Percentiles rank a stretch among this genome's conserved stretches.
phyloP scores from a whole-genome alignment of 2,329 filamentous ascomycete genomes.

The Pseudodiploospora longispora region DNA sequence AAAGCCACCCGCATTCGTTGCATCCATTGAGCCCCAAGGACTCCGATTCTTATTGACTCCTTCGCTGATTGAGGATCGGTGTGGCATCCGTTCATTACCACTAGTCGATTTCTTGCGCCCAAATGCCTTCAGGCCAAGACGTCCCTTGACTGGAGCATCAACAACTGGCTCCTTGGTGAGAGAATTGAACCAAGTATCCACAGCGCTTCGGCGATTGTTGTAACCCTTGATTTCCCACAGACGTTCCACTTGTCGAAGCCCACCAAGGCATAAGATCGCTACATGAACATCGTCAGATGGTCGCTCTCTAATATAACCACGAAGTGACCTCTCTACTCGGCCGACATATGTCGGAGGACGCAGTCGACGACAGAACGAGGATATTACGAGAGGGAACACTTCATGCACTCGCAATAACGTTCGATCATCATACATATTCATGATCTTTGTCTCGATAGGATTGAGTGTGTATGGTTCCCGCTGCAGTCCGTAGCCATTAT shows the following conservation, averaged over 20 bases:
- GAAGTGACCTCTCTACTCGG: slow-evolving; percentile 51
- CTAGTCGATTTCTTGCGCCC: slow-evolving; percentile 49
- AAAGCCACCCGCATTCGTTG: slow-evolving; percentile 17
- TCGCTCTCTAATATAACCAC: slow-evolving; percentile 55
- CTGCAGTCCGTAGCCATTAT: slow-evolving; percentile 42
- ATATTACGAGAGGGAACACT: slow-evolving; percentile 55
- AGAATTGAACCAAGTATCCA: slow-evolving; percentile 51
- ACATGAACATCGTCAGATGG: slow-evolving; percentile 55
- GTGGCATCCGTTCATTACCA: slow-evolving; percentile 13
- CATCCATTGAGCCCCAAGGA: slow-evolving; percentile 22
- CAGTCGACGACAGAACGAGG: slow-evolving; percentile 54
- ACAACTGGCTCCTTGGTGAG: slow-evolving; percentile 35
- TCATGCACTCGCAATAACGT: slow-evolving; percentile 56
- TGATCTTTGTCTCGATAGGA: slow-evolving; percentile 53
- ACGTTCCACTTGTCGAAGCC: slow-evolving; percentile 53
- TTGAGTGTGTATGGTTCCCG: slow-evolving; percentile 51
- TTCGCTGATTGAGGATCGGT: slow-evolving; percentile 17
- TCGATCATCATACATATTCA: slow-evolving; percentile 57
- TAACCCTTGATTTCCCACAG: slow-evolving; percentile 62
- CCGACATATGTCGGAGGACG: slow-evolving; percentile 58
- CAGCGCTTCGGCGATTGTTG: slow-evolving; percentile 48
- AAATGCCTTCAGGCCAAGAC: slow-evolving; percentile 44
- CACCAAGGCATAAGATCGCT: slow-evolving; percentile 52
- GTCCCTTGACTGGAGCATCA: slow-evolving; percentile 39
- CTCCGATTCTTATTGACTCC: slow-evolving; percentile 17